These are phyloP conservation scores for Verticillium nonalfalfae DNA, from an alignment of 2,329 filamentous ascomycete genomes.

Conservation along the genomic window DNA sequence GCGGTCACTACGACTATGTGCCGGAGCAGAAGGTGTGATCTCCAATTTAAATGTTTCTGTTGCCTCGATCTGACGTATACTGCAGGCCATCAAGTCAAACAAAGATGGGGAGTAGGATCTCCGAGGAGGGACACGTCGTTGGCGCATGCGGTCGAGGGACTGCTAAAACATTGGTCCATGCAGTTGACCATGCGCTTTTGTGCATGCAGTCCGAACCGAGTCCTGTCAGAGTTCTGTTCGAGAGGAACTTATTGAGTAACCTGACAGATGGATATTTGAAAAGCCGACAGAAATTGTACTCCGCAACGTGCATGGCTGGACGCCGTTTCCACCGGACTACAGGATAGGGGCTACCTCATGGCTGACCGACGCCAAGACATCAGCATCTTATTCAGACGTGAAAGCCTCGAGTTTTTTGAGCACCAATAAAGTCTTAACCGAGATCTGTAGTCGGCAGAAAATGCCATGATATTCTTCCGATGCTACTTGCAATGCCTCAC, in stretches of 20 bases:
- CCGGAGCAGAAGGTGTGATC: conserved; percentile 26
- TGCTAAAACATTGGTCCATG: conserved; percentile 1
- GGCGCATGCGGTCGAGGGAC: conserved; percentile 20
- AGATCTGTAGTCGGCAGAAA: too few species aligned
- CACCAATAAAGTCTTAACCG: too few species aligned
- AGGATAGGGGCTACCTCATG: neutral
- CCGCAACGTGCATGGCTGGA: neutral
- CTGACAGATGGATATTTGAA: too few species aligned
- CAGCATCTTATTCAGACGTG: neutral
- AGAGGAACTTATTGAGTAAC: too few species aligned
- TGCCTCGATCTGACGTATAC: conserved; percentile 5
- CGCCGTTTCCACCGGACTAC: neutral
- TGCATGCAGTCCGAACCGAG: too few species aligned
- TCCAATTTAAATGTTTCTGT: neutral
- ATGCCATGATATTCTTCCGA: too few species aligned
- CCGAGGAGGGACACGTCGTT: conserved; percentile 21
- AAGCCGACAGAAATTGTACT: neutral
- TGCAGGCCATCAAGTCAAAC: conserved; percentile 31
- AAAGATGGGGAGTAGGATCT: conserved; percentile 35
- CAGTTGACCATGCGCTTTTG: too few species aligned
- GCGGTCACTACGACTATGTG: conserved; percentile 45
- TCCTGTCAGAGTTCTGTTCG: too few species aligned
- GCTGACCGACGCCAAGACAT: neutral
- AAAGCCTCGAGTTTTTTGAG: too few species aligned
- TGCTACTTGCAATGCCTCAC: too few species aligned